A percentile compares a stretch with the other conserved stretches of the same genome.
phyloP scores from a whole-genome alignment of 352 stramenopile genomes.

The Globisporangium takayamanum region DNA sequence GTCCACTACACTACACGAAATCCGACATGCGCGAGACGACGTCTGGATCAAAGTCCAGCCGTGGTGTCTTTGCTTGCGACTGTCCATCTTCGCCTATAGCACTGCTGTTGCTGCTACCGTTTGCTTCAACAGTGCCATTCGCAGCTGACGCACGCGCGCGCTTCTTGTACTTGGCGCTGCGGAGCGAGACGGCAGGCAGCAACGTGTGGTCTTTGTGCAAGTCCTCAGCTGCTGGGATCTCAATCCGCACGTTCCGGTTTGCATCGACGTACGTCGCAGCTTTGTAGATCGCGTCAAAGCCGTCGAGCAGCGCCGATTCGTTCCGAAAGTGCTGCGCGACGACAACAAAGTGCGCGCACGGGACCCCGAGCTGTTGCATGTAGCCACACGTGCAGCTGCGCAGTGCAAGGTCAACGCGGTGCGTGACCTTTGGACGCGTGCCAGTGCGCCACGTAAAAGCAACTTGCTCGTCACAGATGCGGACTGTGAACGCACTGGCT shows the following conservation, averaged over 20 bases:
- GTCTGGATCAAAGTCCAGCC: constrained; percentile 56
- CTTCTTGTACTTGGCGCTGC: constrained; percentile 59
- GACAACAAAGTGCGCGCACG: constrained; percentile 71
- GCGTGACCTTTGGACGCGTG: constrained; percentile 62
- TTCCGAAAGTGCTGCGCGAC: constrained; percentile 62
- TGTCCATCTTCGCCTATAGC: background rate
- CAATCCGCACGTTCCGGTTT: constrained; percentile 59
- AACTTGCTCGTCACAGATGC: constrained; percentile 65
- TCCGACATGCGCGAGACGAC: constrained; percentile 51
- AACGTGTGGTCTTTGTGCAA: constrained; percentile 65
- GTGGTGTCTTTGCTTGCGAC: constrained; percentile 28
- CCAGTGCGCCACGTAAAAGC: constrained; percentile 74
- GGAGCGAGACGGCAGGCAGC: constrained; percentile 37
- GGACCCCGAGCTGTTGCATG: constrained; percentile 68
- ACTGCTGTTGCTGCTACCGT: background rate
- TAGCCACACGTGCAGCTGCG: constrained; percentile 66
- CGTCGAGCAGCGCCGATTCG: constrained; percentile 52
- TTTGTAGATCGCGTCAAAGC: constrained; percentile 75
- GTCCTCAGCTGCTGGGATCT: constrained; percentile 67
- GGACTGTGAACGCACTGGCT: constrained; percentile 54
- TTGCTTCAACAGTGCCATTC: background rate
- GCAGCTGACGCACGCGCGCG: constrained; percentile 21
- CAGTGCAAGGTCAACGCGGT: constrained; percentile 62
- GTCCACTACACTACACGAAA: constrained; percentile 31
- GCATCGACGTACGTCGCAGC: constrained; percentile 48